Evolutionary conservation across 176 grass and related monocot species (phyloP).

Genomic region (Zoysia japonica): DNA sequence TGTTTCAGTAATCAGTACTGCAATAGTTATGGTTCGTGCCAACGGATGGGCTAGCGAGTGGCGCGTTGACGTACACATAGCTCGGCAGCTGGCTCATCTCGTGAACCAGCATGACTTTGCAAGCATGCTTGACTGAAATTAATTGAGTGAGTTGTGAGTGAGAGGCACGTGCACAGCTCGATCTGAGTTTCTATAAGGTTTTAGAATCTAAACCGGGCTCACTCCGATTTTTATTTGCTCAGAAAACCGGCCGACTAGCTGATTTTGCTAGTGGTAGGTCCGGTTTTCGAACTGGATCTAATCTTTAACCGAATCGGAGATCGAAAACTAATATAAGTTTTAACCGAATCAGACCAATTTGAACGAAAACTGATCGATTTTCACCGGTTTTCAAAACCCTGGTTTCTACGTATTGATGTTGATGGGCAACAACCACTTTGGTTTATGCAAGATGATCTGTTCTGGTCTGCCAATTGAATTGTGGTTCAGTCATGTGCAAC

Average conservation of each 20-base stretch:
- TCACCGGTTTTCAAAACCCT: too few species aligned
- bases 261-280: too few species aligned
- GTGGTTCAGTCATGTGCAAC: not conserved
- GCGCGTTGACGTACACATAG: not conserved
- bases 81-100: not conserved
- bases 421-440: slow-evolving; percentile 28
- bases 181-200: too few species aligned
- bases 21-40: slow-evolving; percentile 24
- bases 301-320: too few species aligned
- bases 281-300: too few species aligned
- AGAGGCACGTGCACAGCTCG: not conserved
- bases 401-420: not conserved
- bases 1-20: not conserved
- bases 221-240: too few species aligned
- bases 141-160: not conserved
- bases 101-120: slow-evolving; percentile 19
- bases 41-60: not conserved
- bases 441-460: slow-evolving; percentile 1
- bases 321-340: too few species aligned
- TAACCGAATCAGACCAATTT: too few species aligned
- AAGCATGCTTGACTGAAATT: not conserved
- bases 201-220: too few species aligned
- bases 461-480: slow-evolving; percentile 11
- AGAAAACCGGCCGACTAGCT: too few species aligned
- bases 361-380: too few species aligned